A percentile compares a stretch with the other conserved stretches of the same genome.
These are phyloP conservation scores for Diutina mesorugosa DNA, from an alignment of 1,139 yeast species.

Conservation along the genomic window DNA sequence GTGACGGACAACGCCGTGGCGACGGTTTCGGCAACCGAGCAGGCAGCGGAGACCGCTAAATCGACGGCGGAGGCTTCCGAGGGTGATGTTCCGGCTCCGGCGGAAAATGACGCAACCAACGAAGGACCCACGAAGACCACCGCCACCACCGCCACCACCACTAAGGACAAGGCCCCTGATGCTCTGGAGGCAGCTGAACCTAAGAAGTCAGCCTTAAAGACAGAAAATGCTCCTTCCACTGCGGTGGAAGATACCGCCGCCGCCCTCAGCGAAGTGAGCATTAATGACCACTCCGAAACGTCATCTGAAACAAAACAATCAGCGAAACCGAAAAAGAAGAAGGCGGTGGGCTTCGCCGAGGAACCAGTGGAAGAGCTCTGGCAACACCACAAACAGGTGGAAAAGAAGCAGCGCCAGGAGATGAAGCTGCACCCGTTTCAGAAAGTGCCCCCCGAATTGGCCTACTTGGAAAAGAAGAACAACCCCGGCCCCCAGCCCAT, in stretches of 20 bases:
- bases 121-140: too few relatives aligned
- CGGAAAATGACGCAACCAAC: neutral
- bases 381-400: conserved; percentile 20
- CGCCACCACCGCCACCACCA: neutral
- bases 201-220: neutral
- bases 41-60: neutral
- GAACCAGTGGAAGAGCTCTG: conserved; percentile 24
- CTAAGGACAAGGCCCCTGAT: neutral
- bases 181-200: neutral
- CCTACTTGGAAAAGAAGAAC: conserved; percentile 19
- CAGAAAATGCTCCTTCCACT: neutral
- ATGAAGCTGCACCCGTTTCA: conserved; percentile 24
- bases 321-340: conserved; percentile 5
- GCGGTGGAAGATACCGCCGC: neutral
- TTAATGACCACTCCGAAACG: neutral
- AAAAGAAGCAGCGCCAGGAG: conserved; percentile 14
- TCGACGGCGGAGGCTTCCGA: too few relatives aligned
- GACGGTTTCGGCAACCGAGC: neutral
- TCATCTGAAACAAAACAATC: neutral
- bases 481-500: conserved; percentile 13
- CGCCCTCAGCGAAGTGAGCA: neutral
- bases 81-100: neutral
- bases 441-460: conserved; percentile 30
- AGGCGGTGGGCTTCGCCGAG: conserved; percentile 31
- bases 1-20: neutral